phyloP scores from a whole-genome alignment of 129 eudicot species.

The Tagetes patula region DNA sequence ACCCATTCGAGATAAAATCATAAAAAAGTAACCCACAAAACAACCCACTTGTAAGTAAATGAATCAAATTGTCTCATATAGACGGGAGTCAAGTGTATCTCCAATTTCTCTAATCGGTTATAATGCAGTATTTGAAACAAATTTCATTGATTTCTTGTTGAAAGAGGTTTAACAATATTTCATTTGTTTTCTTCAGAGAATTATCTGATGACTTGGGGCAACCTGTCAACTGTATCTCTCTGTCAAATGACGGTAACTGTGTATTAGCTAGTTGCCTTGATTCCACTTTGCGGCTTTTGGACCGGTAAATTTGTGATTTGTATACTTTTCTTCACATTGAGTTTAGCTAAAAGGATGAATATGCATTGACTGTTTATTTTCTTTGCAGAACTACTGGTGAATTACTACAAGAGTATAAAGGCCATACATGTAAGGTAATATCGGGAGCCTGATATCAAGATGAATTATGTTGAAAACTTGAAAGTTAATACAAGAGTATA shows the following conservation, averaged over 20 bases:
- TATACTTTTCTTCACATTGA: constrained; percentile 14
- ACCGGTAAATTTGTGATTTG: constrained; percentile 47
- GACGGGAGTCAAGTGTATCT: background rate
- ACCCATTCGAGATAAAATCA: background rate
- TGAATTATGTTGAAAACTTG: too few species aligned
- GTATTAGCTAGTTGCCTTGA: constrained; percentile 92
- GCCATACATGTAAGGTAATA: constrained; percentile 94
- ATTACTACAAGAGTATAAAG: constrained; percentile 92
- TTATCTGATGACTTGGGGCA: constrained; percentile 89
- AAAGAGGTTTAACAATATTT: constrained; percentile 8
- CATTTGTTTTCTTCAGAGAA: constrained; percentile 51
- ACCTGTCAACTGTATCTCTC: constrained; percentile 90
- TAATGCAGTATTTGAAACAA: background rate
- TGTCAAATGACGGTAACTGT: constrained; percentile 93
- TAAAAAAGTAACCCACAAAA: background rate
- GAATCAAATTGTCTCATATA: background rate
- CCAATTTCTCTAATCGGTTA: background rate
- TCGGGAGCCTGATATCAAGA: constrained; percentile 5
- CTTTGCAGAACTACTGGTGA: constrained; percentile 84
- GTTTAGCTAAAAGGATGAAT: constrained; percentile 4
- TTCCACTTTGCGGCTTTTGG: constrained; percentile 89
- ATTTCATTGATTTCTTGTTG: constrained; percentile 8
- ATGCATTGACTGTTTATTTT: constrained; percentile 20
- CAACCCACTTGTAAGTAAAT: background rate
- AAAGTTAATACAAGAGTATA: background rate